Percentiles rank a stretch among this genome's conserved stretches.
phyloP scores from a whole-genome alignment of 2,329 filamentous ascomycete species.

The Talaromyces islandicus region DNA sequence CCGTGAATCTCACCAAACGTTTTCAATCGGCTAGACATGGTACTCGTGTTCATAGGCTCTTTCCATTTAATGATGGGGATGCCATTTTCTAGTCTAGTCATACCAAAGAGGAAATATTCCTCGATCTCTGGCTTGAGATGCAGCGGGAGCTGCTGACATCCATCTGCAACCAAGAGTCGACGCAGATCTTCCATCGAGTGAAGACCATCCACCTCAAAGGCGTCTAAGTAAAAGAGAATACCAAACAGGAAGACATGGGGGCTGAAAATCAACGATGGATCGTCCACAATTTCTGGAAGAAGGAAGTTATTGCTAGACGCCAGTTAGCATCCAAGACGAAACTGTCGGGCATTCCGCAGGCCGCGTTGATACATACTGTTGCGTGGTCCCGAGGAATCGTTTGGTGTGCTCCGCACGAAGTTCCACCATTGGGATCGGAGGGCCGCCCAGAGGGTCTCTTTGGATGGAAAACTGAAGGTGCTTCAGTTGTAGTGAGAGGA shows the following conservation, averaged over 20 bases:
- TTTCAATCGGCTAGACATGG: too few species aligned
- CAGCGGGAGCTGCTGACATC: constrained; percentile 10
- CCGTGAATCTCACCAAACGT: neutral
- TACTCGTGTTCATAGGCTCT: too few species aligned
- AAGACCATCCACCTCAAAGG: constrained; percentile 9
- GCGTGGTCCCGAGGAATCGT: neutral
- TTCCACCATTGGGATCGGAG: constrained; percentile 1
- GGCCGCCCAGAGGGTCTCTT: constrained; percentile 13
- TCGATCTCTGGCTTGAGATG: constrained; percentile 10
- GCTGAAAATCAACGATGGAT: constrained; percentile 4
- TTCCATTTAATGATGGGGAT: too few species aligned
- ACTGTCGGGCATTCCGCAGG: neutral
- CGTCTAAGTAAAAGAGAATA: neutral
- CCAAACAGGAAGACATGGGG: constrained; percentile 3
- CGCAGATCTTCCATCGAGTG: constrained; percentile 12
- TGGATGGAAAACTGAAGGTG: constrained; percentile 13
- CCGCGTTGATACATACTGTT: neutral
- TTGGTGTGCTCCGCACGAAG: constrained; percentile 2
- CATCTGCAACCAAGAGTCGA: constrained; percentile 10
- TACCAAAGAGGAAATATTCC: neutral
- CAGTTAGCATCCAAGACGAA: neutral
- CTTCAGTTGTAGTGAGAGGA: constrained; percentile 14
- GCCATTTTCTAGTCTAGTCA: too few species aligned
- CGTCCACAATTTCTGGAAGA: constrained; percentile 4
- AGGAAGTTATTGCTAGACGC: constrained; percentile 2